Evolutionary conservation across 2,329 filamentous ascomycete genomes (phyloP).

Genomic region (Pezizomycotina sp.): DNA sequence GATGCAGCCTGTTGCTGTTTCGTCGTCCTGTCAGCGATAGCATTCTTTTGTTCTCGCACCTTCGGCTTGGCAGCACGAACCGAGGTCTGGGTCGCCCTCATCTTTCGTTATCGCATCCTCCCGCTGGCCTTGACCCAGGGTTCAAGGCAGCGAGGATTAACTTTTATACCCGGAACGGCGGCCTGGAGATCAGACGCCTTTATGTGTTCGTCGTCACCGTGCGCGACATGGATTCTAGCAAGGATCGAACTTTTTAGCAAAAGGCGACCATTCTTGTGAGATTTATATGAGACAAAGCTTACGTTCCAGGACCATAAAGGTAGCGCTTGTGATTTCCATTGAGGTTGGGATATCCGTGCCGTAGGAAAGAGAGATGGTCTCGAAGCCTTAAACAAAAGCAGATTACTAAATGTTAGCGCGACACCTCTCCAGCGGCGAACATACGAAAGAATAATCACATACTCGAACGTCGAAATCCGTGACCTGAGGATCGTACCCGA

Average conservation of each 20-base stretch:
- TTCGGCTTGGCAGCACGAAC: constrained; percentile 50
- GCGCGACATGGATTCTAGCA: constrained; percentile 66
- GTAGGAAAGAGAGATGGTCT: constrained; percentile 74
- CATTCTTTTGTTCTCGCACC: constrained; percentile 11
- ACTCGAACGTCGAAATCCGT: constrained; percentile 67
- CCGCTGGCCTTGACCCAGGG: too few species aligned
- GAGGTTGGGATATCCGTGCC: constrained; percentile 81
- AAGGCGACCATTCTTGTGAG: constrained; percentile 43
- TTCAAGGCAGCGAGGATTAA: too few species aligned
- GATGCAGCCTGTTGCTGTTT: too few species aligned
- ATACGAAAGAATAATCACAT: constrained; percentile 14
- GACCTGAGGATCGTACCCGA: constrained; percentile 54
- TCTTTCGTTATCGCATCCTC: too few species aligned
- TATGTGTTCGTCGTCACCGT: constrained; percentile 67
- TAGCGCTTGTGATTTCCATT: constrained; percentile 50
- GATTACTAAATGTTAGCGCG: too few species aligned
- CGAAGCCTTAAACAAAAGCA: constrained; percentile 47
- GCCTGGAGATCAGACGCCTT: constrained; percentile 58
- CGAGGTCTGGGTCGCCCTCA: constrained; percentile 52
- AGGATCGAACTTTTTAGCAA: too few species aligned
- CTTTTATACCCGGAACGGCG: constrained; percentile 64
- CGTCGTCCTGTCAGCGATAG: too few species aligned
- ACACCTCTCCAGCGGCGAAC: not conserved
- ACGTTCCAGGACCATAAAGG: constrained; percentile 45
- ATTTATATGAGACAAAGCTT: constrained; percentile 27